A percentile compares a stretch with the other conserved stretches of the same genome.
phyloP scores from a whole-genome alignment of 371 early-diverging fungal genomes.

The Funneliformis caledonium region DNA sequence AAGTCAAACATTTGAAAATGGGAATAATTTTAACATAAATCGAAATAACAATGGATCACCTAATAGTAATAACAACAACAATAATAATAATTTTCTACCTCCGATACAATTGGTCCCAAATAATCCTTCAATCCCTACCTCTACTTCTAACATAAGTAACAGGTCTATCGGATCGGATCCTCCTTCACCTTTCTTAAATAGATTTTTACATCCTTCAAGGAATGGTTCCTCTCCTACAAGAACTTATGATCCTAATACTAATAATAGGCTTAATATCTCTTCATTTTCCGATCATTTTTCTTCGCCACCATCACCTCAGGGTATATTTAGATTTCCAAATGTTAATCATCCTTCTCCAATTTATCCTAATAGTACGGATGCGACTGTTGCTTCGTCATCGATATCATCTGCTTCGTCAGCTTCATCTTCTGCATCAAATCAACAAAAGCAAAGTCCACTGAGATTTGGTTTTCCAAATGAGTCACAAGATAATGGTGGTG shows the following conservation, averaged over 20 bases:
- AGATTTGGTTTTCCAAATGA: conserved; percentile 29
- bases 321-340: conserved; percentile 12
- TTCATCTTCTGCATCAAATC: background rate
- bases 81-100: conserved; percentile 16
- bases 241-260: background rate
- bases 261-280: background rate
- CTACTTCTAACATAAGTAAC: background rate
- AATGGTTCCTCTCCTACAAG: background rate
- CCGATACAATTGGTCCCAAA: conserved; percentile 3
- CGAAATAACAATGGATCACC: conserved; percentile 1
- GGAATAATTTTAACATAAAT: background rate
- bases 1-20: background rate
- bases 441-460: conserved; percentile 33
- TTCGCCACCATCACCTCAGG: background rate
- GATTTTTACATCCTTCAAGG: background rate
- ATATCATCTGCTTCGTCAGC: conserved; percentile 4
- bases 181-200: background rate
- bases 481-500: background rate
- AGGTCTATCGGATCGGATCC: conserved; percentile 10
- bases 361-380: conserved; percentile 5
- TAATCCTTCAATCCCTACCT: conserved; percentile 1
- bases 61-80: conserved; percentile 15
- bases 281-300: background rate
- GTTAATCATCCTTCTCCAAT: conserved; percentile 7
- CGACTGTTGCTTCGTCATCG: background rate